These are phyloP conservation scores for Dactylellina leptospora DNA, from an alignment of 2,329 filamentous ascomycete species.

Conservation along the genomic window DNA sequence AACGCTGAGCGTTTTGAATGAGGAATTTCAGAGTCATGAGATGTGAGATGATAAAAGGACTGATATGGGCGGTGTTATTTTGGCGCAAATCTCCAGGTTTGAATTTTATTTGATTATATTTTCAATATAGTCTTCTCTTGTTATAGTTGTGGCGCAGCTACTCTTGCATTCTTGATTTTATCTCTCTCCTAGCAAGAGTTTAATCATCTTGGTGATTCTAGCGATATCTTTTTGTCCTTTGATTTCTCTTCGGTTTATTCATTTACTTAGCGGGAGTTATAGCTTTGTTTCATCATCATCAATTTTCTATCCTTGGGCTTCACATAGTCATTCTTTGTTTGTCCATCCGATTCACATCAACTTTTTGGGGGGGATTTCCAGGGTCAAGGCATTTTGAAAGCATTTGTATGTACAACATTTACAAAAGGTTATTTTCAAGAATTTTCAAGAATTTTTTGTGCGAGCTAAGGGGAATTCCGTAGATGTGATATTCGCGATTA, in stretches of 20 bases:
- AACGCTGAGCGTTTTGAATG: conserved; percentile 21
- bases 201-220: conserved; percentile 11
- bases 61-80: conserved; percentile 25
- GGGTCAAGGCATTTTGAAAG: conserved; percentile 18
- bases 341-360: too few species aligned
- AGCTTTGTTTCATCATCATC: neutral
- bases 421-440: conserved; percentile 17
- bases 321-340: too few species aligned
- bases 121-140: too few species aligned
- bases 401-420: conserved; percentile 30
- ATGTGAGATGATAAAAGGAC: conserved; percentile 4
- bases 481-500: too few species aligned
- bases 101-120: conserved; percentile 9
- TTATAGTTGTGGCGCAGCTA: conserved; percentile 22
- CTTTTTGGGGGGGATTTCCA: too few species aligned
- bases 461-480: too few species aligned
- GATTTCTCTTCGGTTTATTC: conserved; percentile 1
- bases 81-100: conserved; percentile 26
- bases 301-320: neutral
- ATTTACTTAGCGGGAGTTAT: conserved; percentile 49
- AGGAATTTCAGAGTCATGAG: conserved; percentile 12
- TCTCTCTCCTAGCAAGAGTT: neutral
- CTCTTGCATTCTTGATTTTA: conserved; percentile 2
- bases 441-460: neutral
- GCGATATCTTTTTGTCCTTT: conserved; percentile 7